Base-by-base conservation (phyloP, 148 eudicot genomes). In the Chenopodium berlandieri region DNA sequence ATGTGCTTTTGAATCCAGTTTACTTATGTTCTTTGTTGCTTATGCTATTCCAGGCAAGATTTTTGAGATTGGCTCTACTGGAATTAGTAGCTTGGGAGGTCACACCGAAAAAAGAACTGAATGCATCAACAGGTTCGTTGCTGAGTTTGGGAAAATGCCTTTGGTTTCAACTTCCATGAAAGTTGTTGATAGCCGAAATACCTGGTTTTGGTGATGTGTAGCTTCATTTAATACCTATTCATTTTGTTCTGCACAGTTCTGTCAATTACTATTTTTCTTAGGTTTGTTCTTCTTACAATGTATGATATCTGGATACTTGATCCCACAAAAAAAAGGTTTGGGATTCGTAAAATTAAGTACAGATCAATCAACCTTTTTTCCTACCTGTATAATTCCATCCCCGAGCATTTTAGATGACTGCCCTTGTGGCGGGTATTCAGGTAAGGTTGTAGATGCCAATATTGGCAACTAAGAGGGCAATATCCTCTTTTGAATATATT, bases 81-180 rank as follows among this genome's bases (percentile, higher is more conserved):
- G 98, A 74, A 93, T 93, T 75, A 95, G 98, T 83, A 95, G 97
- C 84, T 76, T 93, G 89, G 95, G 93, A 84, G 98, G 94, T 65
- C 98, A 95, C 83, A 90, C 54, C 13, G 88, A 87, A 19, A 91
- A 84, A 78, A 88, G 98, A 83, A 89, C 89, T 0, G 79, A 88
- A 70, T 95, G 98, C 40, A 86, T 95, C 1, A 92, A 95, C 83
- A 84, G 84, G 75, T 92, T 94, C 52, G 92, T 86, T 1, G 85
- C 89, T 9, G 90, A 87, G 76, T 94, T 80, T 81, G 94, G 93
- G 50, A 84, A 80, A 64, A 94, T 92, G 98, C 98, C 98, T 11
- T 88, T 93, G 88, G 90, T 91, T 78, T 84, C 94, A 11, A 93
- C 95, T 75, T 82, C 93, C 68, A 85, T 92, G 83, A 93, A 93